phyloP scores from a whole-genome alignment of 257 asterid species.

The Nicotiana sylvestris region DNA sequence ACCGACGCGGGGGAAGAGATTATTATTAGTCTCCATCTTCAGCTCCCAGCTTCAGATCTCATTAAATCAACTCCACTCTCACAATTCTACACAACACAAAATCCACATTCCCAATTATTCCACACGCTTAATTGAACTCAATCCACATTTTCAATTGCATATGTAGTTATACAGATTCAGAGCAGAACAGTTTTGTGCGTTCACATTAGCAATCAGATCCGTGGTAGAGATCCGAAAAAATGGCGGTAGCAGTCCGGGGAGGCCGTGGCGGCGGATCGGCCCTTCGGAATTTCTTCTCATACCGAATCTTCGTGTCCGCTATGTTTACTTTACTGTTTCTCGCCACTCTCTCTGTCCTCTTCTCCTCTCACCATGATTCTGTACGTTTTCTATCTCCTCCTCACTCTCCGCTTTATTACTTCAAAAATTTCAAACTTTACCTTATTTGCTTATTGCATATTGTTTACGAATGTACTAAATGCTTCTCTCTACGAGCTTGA shows the following conservation, averaged over 20 bases:
- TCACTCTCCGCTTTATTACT: background rate
- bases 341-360: conserved; percentile 81
- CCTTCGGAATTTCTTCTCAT: conserved; percentile 72
- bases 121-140: background rate
- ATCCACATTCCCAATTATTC: background rate
- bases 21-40: conserved; percentile 4
- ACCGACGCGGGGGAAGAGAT: conserved; percentile 13
- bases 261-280: conserved; percentile 82
- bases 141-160: background rate
- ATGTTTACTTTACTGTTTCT: conserved; percentile 78
- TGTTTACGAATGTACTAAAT: background rate
- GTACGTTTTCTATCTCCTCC: conserved; percentile 30
- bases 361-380: conserved; percentile 59
- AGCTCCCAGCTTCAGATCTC: conserved; percentile 11
- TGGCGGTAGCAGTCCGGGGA: conserved; percentile 93
- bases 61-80: background rate
- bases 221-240: conserved; percentile 20
- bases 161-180: background rate
- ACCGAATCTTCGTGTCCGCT: conserved; percentile 91
- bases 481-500: background rate
- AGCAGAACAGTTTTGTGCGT: background rate
- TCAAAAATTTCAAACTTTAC: background rate
- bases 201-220: background rate
- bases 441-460: conserved; percentile 4
- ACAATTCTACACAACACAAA: background rate